These are phyloP conservation scores for Ogataea methylovora DNA, from an alignment of 805 yeast genomes.

Conservation along the genomic window DNA sequence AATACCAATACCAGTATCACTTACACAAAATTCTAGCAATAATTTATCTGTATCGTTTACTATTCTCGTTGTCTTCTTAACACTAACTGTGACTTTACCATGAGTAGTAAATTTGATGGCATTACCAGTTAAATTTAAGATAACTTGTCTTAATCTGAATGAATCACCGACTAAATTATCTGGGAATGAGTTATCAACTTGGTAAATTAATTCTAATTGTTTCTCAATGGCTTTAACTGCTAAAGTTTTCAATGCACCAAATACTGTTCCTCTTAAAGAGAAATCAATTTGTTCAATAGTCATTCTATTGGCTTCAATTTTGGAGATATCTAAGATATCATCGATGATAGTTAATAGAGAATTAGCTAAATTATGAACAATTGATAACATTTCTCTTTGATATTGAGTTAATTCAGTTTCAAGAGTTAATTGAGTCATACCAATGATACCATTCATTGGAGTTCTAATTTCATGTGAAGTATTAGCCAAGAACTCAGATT, in stretches of 20 bases:
- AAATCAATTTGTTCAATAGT: conserved; percentile 86
- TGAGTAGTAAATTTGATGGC: conserved; percentile 82
- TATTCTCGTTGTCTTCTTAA: conserved; percentile 41
- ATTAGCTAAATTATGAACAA: conserved; percentile 83
- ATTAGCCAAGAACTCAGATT: conserved; percentile 84
- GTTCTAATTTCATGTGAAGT: conserved; percentile 86
- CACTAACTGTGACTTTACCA: conserved; percentile 75
- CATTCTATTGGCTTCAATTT: conserved; percentile 91
- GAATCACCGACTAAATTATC: conserved; percentile 85
- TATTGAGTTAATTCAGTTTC: conserved; percentile 88
- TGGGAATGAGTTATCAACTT: conserved; percentile 81
- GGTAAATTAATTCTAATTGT: conserved; percentile 70
- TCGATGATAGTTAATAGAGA: conserved; percentile 81
- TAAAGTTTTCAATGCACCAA: conserved; percentile 82
- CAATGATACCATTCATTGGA: conserved; percentile 89
- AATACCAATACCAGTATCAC: conserved; percentile 89
- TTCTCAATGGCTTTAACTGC: conserved; percentile 88
- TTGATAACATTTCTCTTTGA: conserved; percentile 85
- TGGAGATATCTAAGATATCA: conserved; percentile 85
- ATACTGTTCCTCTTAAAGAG: conserved; percentile 78
- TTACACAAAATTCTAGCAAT: conserved; percentile 72
- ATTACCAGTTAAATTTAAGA: conserved; percentile 79
- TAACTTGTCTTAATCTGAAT: conserved; percentile 80
- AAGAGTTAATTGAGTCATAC: conserved; percentile 84
- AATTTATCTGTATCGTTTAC: conserved; percentile 38